Evolutionary conservation across 176 grass and related monocot species (phyloP).

Genomic region (Urochloa ruziziensis): DNA sequence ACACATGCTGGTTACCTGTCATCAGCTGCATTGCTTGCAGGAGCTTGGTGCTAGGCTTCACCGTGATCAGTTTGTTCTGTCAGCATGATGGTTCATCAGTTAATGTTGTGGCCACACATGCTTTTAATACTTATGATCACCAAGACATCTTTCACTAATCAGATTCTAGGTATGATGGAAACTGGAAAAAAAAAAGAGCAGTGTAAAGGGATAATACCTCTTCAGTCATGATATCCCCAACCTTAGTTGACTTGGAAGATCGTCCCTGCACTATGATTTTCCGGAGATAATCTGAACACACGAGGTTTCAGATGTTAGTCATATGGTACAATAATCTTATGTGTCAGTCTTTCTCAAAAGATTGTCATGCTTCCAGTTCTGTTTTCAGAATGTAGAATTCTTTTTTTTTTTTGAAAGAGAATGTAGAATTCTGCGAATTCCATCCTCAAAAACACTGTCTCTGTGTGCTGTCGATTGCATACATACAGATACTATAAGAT

Average conservation of each 20-base stretch:
- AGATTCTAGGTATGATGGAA: neutral
- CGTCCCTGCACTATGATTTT: constrained; percentile 98
- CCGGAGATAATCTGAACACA: constrained; percentile 87
- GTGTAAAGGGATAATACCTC: constrained; percentile 44
- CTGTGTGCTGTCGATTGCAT: neutral
- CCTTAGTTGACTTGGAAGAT: constrained; percentile 99
- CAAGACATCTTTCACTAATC: neutral
- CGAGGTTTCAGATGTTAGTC: neutral
- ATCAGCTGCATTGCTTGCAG: constrained; percentile 98
- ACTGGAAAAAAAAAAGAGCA: neutral
- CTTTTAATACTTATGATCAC: constrained; percentile 1
- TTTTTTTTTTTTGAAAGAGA: no score
- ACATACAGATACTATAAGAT: neutral
- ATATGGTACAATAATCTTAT: neutral
- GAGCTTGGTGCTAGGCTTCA: constrained; percentile 73
- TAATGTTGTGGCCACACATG: neutral
- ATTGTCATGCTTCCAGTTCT: neutral
- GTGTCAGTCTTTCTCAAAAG: neutral
- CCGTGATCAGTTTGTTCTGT: constrained; percentile 94
- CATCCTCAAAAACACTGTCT: neutral
- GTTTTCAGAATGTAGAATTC: neutral
- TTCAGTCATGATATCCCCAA: constrained; percentile 99
- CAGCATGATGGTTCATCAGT: constrained; percentile 23
- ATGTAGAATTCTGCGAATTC: no score
- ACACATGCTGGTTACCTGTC: constrained; percentile 59